These are phyloP conservation scores for Alternaria arborescens DNA, from an alignment of 2,329 filamentous ascomycete genomes.

Conservation along the genomic window DNA sequence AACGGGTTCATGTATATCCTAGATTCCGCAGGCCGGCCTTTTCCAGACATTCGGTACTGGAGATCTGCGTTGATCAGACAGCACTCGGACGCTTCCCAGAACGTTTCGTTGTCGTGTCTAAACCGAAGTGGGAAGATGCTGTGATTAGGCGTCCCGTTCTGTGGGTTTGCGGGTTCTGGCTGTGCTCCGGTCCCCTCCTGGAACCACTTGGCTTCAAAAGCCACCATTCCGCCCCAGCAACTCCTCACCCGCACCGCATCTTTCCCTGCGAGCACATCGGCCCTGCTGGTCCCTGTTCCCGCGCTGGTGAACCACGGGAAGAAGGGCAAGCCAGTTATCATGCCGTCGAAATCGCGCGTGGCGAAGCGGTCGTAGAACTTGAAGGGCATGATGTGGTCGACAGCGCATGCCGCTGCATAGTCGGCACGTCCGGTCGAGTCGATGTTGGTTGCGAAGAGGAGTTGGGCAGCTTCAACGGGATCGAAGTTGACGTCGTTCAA, in stretches of 20 bases:
- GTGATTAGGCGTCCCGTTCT: slow-evolving; percentile 17
- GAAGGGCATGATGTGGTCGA: slow-evolving; percentile 74
- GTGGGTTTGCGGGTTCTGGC: slow-evolving; percentile 22
- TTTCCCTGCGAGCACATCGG: slow-evolving; percentile 67
- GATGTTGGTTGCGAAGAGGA: slow-evolving; percentile 70
- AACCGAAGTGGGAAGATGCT: slow-evolving; percentile 54
- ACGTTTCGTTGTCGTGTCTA: slow-evolving; percentile 53
- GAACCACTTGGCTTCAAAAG: slow-evolving; percentile 69
- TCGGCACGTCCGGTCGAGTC: slow-evolving; percentile 59
- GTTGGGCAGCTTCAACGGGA: slow-evolving; percentile 65
- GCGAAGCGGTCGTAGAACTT: slow-evolving; percentile 79
- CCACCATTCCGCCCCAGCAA: slow-evolving; percentile 82
- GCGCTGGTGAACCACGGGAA: slow-evolving; percentile 72
- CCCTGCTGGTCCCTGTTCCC: slow-evolving; percentile 62
- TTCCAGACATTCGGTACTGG: slow-evolving; percentile 47
- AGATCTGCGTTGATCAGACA: slow-evolving; percentile 60
- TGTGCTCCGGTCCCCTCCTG: slow-evolving; percentile 52
- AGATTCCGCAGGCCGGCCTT: slow-evolving; percentile 54
- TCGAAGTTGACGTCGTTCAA: slow-evolving; percentile 74
- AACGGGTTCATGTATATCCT: slow-evolving; percentile 79
- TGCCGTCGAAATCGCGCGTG: slow-evolving; percentile 71
- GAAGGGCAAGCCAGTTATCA: slow-evolving; percentile 68
- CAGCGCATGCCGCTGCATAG: slow-evolving; percentile 74
- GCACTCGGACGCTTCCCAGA: slow-evolving; percentile 60
- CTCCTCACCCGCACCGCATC: slow-evolving; percentile 74